Percentiles rank a stretch among this genome's conserved stretches.
Evolutionary conservation across 805 yeast species (phyloP).

Genomic region (Wickerhamia fluorescens): DNA sequence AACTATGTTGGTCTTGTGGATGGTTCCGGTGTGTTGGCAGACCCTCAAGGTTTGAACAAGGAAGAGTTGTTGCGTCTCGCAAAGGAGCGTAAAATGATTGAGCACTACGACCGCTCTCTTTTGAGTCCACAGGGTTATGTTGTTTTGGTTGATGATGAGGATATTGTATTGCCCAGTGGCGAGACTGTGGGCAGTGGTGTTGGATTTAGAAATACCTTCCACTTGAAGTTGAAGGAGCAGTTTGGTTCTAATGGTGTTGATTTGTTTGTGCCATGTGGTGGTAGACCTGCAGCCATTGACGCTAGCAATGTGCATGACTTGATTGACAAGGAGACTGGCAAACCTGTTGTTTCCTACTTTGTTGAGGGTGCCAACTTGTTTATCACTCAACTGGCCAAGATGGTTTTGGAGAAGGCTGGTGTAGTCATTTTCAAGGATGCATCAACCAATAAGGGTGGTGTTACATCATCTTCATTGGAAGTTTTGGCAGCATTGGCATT

Average conservation of each 20-base stretch:
- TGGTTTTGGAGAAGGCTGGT: constrained; percentile 81
- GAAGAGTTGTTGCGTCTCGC: constrained; percentile 76
- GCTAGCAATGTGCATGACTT: constrained; percentile 69
- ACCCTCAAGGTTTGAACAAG: constrained; percentile 83
- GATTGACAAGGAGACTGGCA: constrained; percentile 70
- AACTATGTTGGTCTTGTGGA: constrained; percentile 84
- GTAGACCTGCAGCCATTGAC: constrained; percentile 94
- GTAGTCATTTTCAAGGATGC: constrained; percentile 89
- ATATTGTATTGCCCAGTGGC: constrained; percentile 74
- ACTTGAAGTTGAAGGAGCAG: constrained; percentile 59
- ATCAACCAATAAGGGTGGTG: constrained; percentile 97
- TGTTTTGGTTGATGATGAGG: constrained; percentile 79
- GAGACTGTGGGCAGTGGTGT: constrained; percentile 73
- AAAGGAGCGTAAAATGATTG: constrained; percentile 64
- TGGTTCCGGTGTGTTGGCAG: constrained; percentile 93
- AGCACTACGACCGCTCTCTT: constrained; percentile 56
- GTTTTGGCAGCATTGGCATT: constrained; percentile 91
- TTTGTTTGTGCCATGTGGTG: constrained; percentile 97
- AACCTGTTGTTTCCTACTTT: constrained; percentile 72
- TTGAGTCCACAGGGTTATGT: constrained; percentile 72
- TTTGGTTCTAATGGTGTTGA: constrained; percentile 58
- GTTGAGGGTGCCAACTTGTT: constrained; percentile 98
- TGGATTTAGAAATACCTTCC: constrained; percentile 86
- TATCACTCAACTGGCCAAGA: constrained; percentile 89
- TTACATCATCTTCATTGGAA: constrained; percentile 91